phyloP scores from a whole-genome alignment of 805 yeast species.

The Yarrowia alimentaria region DNA sequence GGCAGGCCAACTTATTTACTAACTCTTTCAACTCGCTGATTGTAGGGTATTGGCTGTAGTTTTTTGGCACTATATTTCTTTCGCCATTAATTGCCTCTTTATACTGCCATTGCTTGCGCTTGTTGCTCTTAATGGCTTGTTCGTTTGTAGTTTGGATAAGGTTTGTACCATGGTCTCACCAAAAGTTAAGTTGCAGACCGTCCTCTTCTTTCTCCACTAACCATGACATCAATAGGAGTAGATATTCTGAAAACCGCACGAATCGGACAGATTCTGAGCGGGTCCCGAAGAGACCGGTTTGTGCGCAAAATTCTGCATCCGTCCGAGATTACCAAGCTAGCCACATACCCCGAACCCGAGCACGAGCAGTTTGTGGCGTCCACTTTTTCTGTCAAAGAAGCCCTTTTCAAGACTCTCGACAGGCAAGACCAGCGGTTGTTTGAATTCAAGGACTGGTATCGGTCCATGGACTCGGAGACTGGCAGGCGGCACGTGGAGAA shows the following conservation, averaged over 20 bases:
- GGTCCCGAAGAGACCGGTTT: conserved; percentile 38
- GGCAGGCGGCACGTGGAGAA: conserved; percentile 29
- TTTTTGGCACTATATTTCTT: too few relatives aligned
- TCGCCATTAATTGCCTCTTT: too few relatives aligned
- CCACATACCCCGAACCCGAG: conserved; percentile 18
- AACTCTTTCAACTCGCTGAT: too few relatives aligned
- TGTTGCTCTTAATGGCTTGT: too few relatives aligned
- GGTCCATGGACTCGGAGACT: conserved; percentile 38
- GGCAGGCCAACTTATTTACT: too few relatives aligned
- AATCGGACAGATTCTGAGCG: conserved; percentile 8
- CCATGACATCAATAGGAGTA: conserved; percentile 23
- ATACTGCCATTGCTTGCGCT: too few relatives aligned
- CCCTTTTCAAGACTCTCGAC: conserved; percentile 59
- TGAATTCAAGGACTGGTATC: conserved; percentile 58
- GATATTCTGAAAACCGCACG: conserved; percentile 20
- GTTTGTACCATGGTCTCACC: too few relatives aligned
- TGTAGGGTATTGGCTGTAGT: too few relatives aligned
- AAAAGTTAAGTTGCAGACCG: not conserved
- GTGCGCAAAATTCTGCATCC: conserved; percentile 51
- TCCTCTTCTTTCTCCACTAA: not conserved
- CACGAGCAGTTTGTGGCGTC: conserved; percentile 44
- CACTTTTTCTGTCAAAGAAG: conserved; percentile 71
- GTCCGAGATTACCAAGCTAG: conserved; percentile 31
- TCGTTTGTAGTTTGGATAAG: too few relatives aligned
- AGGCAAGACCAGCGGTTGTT: conserved; percentile 49